Evolutionary conservation across 1,139 yeast genomes (phyloP).

Genomic region (Hemisphaericaspora xylanilytica): DNA sequence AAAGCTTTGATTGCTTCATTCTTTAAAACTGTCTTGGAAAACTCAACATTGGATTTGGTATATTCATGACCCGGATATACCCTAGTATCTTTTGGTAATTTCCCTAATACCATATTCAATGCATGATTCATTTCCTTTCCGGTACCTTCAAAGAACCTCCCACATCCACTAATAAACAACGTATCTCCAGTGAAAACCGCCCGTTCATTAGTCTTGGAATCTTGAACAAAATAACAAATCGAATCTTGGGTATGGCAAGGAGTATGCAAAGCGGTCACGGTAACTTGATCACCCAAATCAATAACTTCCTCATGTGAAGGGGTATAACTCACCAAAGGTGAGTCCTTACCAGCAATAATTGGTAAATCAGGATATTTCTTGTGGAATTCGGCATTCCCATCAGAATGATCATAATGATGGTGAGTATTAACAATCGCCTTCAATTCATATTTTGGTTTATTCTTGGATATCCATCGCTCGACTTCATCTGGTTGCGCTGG

Average conservation of each 20-base stretch:
- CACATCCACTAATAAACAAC: slow-evolving; percentile 90
- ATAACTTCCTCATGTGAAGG: slow-evolving; percentile 66
- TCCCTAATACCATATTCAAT: slow-evolving; percentile 54
- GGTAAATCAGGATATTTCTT: slow-evolving; percentile 53
- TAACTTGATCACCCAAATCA: slow-evolving; percentile 58
- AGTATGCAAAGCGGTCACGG: slow-evolving; percentile 84
- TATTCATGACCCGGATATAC: slow-evolving; percentile 97
- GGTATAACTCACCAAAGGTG: slow-evolving; percentile 64
- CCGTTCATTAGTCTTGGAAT: slow-evolving; percentile 55
- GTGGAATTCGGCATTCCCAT: slow-evolving; percentile 64
- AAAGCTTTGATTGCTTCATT: slow-evolving; percentile 55
- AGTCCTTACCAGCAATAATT: slow-evolving; percentile 83
- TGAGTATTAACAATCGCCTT: slow-evolving; percentile 89
- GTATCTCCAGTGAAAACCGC: slow-evolving; percentile 97
- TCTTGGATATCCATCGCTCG: slow-evolving; percentile 20
- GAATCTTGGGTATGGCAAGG: slow-evolving; percentile 98
- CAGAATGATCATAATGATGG: slow-evolving; percentile 93
- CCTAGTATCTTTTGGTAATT: slow-evolving; percentile 63
- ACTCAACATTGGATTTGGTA: slow-evolving; percentile 76
- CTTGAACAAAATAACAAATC: slow-evolving; percentile 78
- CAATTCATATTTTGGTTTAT: slow-evolving; percentile 39
- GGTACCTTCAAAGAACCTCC: slow-evolving; percentile 91
- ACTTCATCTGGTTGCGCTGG: slow-evolving; percentile 83
- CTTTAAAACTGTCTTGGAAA: slow-evolving; percentile 63
- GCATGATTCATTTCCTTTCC: slow-evolving; percentile 78